Conservation (phyloP, 73 alveolate species). For the Durusdinium trenchii region DNA sequence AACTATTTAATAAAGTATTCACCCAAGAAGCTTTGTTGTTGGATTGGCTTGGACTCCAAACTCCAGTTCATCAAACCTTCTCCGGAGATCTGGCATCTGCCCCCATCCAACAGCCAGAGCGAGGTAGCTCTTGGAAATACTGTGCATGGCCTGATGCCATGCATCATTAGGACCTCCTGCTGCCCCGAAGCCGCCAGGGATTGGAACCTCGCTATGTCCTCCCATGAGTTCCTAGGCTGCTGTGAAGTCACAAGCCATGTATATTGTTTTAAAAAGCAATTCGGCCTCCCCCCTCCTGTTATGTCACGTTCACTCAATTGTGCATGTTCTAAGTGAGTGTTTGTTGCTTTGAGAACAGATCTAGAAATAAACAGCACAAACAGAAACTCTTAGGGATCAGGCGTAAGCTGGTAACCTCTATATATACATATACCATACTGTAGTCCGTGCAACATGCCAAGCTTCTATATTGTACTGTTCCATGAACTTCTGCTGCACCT, state of each 20-base stretch:
- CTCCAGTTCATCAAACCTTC: background rate
- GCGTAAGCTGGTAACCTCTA: too few species aligned
- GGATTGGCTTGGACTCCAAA: background rate
- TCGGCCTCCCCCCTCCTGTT: too few species aligned
- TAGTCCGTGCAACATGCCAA: too few species aligned
- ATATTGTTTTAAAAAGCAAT: too few species aligned
- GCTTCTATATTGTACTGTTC: background rate
- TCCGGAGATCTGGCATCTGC: background rate
- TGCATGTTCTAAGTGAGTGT: too few species aligned
- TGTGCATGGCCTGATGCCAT: background rate
- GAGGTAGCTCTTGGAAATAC: background rate
- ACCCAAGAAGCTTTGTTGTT: background rate
- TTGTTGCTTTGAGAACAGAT: too few species aligned
- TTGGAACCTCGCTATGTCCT: background rate
- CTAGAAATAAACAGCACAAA: too few species aligned
- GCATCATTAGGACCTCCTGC: slow-evolving; percentile 4
- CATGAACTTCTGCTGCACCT: background rate
- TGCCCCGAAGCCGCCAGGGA: slow-evolving; percentile 9
- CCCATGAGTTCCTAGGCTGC: slow-evolving; percentile 13
- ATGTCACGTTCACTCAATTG: too few species aligned
- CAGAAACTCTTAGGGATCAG: too few species aligned
- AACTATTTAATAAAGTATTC: background rate
- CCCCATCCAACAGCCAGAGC: background rate
- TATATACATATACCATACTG: too few species aligned
- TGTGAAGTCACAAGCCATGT: too few species aligned